These are phyloP conservation scores for Fomitopsis pulvina DNA, from an alignment of 768 basidiomycete genomes.

Conservation along the genomic window DNA sequence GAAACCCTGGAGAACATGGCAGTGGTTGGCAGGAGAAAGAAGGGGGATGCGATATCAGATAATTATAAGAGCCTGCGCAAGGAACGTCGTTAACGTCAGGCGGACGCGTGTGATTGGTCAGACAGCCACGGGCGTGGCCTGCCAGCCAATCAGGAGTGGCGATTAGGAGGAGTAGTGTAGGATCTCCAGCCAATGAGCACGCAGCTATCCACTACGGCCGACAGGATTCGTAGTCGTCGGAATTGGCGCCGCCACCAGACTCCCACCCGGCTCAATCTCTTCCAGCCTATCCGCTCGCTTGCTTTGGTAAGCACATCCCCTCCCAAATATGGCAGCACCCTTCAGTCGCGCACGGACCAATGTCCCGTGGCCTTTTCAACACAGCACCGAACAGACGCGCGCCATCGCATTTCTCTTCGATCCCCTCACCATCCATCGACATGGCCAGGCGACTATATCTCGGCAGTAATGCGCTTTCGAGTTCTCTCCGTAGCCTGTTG, in stretches of 20 bases:
- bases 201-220: background rate
- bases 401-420: background rate
- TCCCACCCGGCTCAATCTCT: background rate
- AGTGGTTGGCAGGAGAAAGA: conserved; percentile 10
- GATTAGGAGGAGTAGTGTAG: background rate
- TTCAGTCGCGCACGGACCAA: conserved; percentile 23
- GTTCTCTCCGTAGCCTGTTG: conserved; percentile 2
- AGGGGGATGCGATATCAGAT: conserved; percentile 21
- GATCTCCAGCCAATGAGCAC: background rate
- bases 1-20: conserved; percentile 26
- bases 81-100: conserved; percentile 3
- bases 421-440: conserved; percentile 24
- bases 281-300: background rate
- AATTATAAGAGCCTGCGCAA: conserved; percentile 1
- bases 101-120: conserved; percentile 1
- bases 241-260: conserved; percentile 1
- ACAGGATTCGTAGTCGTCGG: background rate
- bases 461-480: conserved; percentile 50
- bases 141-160: background rate
- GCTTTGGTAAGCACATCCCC: background rate
- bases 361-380: conserved; percentile 12
- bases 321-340: background rate
- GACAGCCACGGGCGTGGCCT: background rate
- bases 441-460: conserved; percentile 87
- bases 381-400: conserved; percentile 5